These are phyloP conservation scores for Cystofilobasidium macerans DNA, from an alignment of 768 basidiomycete genomes.

Conservation along the genomic window DNA sequence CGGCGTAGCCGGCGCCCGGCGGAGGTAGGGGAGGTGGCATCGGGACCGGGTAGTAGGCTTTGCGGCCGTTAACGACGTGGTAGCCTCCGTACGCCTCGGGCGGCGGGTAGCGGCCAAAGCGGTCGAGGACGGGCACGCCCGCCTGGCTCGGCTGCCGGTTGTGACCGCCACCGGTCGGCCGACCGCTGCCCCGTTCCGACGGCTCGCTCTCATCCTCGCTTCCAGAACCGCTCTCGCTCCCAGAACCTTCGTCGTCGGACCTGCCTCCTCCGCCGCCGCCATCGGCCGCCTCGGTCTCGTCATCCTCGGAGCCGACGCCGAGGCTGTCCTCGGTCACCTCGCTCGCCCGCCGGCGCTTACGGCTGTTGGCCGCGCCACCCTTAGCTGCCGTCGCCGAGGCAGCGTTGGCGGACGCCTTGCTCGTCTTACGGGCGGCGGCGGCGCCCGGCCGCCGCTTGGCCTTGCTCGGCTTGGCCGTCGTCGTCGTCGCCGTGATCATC, in stretches of 20 bases:
- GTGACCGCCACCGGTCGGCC: no score
- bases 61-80: not conserved
- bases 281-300: not conserved
- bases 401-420: not conserved
- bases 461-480: not conserved
- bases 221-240: not conserved
- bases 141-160: slow-evolving; percentile 5
- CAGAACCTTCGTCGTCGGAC: not conserved
- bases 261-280: not conserved
- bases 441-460: not conserved
- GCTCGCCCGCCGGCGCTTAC: slow-evolving; percentile 1
- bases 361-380: not conserved
- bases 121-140: slow-evolving; percentile 1
- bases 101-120: not conserved
- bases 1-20: not conserved
- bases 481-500: no score
- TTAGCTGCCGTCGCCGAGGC: not conserved
- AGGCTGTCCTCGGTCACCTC: slow-evolving; percentile 3
- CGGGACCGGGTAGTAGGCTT: not conserved
- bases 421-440: not conserved
- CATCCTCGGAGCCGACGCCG: slow-evolving; percentile 8
- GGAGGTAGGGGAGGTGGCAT: not conserved
- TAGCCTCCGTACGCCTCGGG: not conserved
- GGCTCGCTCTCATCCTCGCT: slow-evolving; percentile 13
- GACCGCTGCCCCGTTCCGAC: not conserved